Evolutionary conservation across 2,329 filamentous ascomycete species (phyloP), one percentile per base, ranked within the genome.

Genomic region (Trichophyton benhamiae): DNA sequence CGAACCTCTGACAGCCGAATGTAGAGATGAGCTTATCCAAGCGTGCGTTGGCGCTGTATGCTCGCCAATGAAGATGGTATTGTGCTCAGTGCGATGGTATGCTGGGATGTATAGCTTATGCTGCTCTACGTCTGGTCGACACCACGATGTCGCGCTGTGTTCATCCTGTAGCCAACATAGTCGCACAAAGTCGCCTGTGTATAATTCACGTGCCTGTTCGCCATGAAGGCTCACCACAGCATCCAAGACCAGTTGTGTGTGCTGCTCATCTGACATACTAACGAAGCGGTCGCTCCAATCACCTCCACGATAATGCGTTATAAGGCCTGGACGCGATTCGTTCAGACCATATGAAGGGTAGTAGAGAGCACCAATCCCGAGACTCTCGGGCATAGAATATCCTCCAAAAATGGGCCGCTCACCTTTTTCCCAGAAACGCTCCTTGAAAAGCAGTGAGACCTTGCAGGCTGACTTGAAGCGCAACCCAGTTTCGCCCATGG

Each of bases 381-480:
- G 27, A 30, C 27, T 30, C 27, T 30, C 27, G 6, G 27, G 27
- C 6, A 30, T 30, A 30, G 27, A 30, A 30, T 30, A 30, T 30
- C 84, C 83, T 7, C 71, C 71, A 3, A 70, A 70, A 53, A 72
- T 72, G 17, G 68, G 71, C 17, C 62, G 60, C 1, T 68, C 64
- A 3, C 69, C 69, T 6, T 67, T 64, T 57, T 73, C 71, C 71
- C 71, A 73, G 66, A 73, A 73, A 2, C 71, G 69, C 15, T 68
- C 65, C 3, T 63, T 64, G 60, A 71, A 73, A 8, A 71, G 67
- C 3, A 73, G 65, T 3, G 69, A 70, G 3, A 73, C 68, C 62
- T 73, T 73, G 67, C 71, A 73, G 30, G 70, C 68, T 30, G 27
- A 30, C 27, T 30, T 30, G 27, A 30, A 30, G 6, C 27, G 27